A percentile compares a stretch with the other conserved stretches of the same genome.
Conservation (phyloP, 202 grass and related monocot genomes). For the Zizania palustris region DNA sequence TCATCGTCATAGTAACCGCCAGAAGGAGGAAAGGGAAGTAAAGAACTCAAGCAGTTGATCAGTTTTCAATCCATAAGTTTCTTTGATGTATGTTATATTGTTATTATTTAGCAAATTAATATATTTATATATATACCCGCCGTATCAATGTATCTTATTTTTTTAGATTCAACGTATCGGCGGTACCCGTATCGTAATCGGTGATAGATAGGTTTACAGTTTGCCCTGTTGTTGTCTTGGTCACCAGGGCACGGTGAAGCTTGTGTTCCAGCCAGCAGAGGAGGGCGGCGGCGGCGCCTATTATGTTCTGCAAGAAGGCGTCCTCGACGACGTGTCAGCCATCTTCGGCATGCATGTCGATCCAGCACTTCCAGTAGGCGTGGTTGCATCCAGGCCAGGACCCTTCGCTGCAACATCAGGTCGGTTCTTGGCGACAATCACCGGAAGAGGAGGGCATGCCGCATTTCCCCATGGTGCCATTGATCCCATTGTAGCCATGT, state of each 20-base stretch:
- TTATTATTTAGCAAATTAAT: no score
- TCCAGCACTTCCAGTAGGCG: constrained; percentile 41
- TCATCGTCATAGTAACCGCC: no score
- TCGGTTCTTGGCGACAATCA: constrained; percentile 49
- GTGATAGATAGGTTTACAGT: background rate
- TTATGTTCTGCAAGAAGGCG: constrained; percentile 55
- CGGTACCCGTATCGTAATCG: no score
- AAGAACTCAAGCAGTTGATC: no score
- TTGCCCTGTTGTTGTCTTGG: background rate
- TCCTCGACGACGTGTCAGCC: constrained; percentile 48
- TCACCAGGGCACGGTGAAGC: constrained; percentile 66
- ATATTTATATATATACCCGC: no score
- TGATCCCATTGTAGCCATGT: constrained; percentile 56
- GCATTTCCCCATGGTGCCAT: constrained; percentile 52
- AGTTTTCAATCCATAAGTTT: no score
- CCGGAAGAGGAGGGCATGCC: constrained; percentile 61
- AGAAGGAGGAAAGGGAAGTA: no score
- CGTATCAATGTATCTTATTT: no score
- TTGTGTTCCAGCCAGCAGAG: constrained; percentile 75
- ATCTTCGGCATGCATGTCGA: constrained; percentile 68
- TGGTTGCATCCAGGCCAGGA: constrained; percentile 51
- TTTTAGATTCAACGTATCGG: no score
- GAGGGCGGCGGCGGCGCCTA: constrained; percentile 59
- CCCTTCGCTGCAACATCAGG: constrained; percentile 52
- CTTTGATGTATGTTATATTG: no score